Conservation (phyloP, 306 rosid genomes). For the Quercus glauca region DNA sequence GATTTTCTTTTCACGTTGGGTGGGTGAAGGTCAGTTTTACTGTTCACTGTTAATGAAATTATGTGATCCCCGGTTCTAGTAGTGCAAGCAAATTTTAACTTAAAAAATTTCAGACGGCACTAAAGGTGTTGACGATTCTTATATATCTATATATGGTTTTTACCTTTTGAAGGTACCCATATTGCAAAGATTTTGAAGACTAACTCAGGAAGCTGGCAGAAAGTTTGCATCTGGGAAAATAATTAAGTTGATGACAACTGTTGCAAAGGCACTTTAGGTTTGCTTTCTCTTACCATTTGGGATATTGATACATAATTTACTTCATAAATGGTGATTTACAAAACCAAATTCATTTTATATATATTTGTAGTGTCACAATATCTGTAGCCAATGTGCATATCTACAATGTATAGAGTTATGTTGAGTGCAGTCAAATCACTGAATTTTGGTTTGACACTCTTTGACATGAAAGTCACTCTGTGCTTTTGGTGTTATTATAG, state of each 20-base stretch:
- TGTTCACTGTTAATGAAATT: background rate
- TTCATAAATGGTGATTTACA: too few relatives aligned
- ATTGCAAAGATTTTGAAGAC: slow-evolving; percentile 74
- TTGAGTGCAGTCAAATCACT: too few relatives aligned
- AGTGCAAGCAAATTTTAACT: background rate
- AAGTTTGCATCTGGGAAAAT: slow-evolving; percentile 87
- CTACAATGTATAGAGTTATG: too few relatives aligned
- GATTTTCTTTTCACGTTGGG: background rate
- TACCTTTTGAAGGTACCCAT: slow-evolving; percentile 64
- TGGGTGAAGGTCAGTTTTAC: background rate
- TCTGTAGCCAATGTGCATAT: too few relatives aligned
- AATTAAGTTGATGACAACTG: slow-evolving; percentile 83
- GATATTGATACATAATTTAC: too few relatives aligned
- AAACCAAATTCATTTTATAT: too few relatives aligned
- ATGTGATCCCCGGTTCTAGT: background rate
- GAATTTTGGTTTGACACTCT: too few relatives aligned
- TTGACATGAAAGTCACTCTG: too few relatives aligned
- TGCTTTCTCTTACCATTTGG: too few relatives aligned
- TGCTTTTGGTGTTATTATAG: too few relatives aligned
- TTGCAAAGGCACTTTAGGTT: too few relatives aligned
- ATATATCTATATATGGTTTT: background rate
- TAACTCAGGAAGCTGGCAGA: slow-evolving; percentile 93
- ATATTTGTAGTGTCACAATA: too few relatives aligned
- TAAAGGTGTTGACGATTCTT: slow-evolving; percentile 14
- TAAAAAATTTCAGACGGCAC: slow-evolving; percentile 9